Evolutionary conservation across 2,329 filamentous ascomycete species (phyloP).

Genomic region (Dothistroma pini): DNA sequence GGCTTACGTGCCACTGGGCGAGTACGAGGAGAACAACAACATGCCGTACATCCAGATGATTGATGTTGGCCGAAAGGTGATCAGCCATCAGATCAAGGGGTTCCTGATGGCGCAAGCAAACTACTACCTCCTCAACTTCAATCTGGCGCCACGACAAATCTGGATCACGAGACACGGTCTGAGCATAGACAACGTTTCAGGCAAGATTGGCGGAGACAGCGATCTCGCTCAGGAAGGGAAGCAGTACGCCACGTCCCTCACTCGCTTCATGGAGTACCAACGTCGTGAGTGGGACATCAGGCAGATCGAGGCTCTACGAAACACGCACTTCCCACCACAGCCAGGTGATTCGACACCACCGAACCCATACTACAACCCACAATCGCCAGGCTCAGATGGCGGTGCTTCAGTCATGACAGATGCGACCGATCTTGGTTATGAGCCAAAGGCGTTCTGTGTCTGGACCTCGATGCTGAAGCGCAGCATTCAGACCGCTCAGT

Average conservation of each 20-base stretch:
- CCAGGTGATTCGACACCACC: constrained; percentile 91
- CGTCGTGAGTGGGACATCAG: constrained; percentile 77
- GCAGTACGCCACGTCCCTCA: constrained; percentile 72
- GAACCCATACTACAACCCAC: constrained; percentile 74
- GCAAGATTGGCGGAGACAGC: constrained; percentile 89
- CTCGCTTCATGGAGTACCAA: constrained; percentile 79
- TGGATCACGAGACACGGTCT: constrained; percentile 98
- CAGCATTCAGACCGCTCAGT: constrained; percentile 79
- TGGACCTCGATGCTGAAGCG: constrained; percentile 98
- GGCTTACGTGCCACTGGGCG: constrained; percentile 82
- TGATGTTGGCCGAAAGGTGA: constrained; percentile 90
- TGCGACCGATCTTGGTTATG: constrained; percentile 43
- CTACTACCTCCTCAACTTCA: constrained; percentile 95
- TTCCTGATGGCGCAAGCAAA: constrained; percentile 91
- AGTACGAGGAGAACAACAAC: constrained; percentile 73
- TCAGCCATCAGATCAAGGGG: constrained; percentile 84
- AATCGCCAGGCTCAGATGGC: constrained; percentile 18
- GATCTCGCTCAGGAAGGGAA: constrained; percentile 75
- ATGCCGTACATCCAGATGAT: constrained; percentile 98
- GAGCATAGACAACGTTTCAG: constrained; percentile 78
- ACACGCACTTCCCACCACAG: constrained; percentile 80
- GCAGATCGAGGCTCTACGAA: constrained; percentile 72
- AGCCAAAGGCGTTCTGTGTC: constrained; percentile 82
- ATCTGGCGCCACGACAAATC: constrained; percentile 89
- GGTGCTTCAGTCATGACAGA: constrained; percentile 15